A percentile compares a stretch with the other conserved stretches of the same genome.
Conservation (phyloP, 495 filamentous ascomycete genomes). For the Aspergillus sclerotiicarbonarius region DNA sequence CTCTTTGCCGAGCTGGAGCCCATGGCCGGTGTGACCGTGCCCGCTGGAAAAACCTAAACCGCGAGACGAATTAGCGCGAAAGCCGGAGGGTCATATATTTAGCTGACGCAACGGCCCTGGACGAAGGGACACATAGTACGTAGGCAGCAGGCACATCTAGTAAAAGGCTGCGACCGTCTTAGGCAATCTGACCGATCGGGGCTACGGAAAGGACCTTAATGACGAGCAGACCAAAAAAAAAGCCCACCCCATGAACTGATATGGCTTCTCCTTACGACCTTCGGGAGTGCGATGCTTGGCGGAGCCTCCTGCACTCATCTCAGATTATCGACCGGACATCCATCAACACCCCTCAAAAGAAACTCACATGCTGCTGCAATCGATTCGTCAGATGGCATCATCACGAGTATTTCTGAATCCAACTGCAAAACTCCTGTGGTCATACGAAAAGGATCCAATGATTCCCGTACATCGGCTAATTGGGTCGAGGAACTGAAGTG, state of each 20-base stretch:
- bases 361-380: slow-evolving; percentile 15
- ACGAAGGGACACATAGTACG: neutral
- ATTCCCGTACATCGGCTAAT: neutral
- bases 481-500: slow-evolving; percentile 1
- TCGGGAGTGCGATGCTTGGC: neutral
- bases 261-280: neutral
- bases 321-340: neutral
- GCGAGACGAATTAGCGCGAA: too few species aligned
- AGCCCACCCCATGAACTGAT: neutral
- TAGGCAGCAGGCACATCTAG: neutral
- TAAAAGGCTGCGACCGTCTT: neutral
- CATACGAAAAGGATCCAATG: slow-evolving; percentile 6
- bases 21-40: neutral
- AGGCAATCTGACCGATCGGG: neutral
- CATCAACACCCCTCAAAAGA: neutral
- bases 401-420: slow-evolving; percentile 10
- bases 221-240: neutral
- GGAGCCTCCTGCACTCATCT: slow-evolving; percentile 1
- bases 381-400: slow-evolving; percentile 16
- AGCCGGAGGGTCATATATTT: neutral
- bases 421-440: neutral
- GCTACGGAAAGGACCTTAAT: neutral
- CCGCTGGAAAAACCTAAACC: too few species aligned
- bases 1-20: neutral
- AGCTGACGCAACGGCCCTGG: neutral